Evolutionary conservation across 1,284 basidiomycete genomes (phyloP).

Genomic region (Cryptococcus sp.): DNA sequence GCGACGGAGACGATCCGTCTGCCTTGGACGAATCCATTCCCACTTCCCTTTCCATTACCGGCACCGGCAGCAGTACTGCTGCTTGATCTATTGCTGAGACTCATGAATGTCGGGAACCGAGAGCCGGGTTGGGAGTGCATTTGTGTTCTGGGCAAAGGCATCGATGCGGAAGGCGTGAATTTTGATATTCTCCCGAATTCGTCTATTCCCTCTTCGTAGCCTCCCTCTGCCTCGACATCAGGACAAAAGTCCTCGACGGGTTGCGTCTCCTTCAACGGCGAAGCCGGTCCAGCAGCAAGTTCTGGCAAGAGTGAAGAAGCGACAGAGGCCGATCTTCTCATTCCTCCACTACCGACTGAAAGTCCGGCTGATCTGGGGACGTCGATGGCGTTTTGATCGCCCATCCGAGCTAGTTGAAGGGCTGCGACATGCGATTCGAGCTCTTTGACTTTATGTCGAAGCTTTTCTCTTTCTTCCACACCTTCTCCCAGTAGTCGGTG

Average conservation of each 20-base stretch:
- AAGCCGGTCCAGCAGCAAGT: neutral
- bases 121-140: no score
- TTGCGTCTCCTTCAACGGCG: conserved; percentile 1
- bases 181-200: conserved; percentile 8
- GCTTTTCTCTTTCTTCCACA: conserved; percentile 18
- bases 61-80: no score
- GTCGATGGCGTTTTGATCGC: neutral
- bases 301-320: conserved; percentile 8
- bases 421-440: conserved; percentile 16
- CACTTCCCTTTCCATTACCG: conserved; percentile 1
- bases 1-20: conserved; percentile 1
- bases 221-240: neutral
- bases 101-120: neutral
- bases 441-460: conserved; percentile 57
- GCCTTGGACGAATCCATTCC: neutral
- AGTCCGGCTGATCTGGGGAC: neutral
- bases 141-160: no score
- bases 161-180: no score
- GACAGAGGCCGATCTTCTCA: conserved; percentile 5
- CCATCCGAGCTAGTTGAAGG: neutral
- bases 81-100: no score
- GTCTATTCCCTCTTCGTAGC: neutral
- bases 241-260: neutral
- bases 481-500: conserved; percentile 67
- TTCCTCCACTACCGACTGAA: neutral